phyloP scores from a whole-genome alignment of 352 stramenopile genomes.

The Aphanomyces stellatus region DNA sequence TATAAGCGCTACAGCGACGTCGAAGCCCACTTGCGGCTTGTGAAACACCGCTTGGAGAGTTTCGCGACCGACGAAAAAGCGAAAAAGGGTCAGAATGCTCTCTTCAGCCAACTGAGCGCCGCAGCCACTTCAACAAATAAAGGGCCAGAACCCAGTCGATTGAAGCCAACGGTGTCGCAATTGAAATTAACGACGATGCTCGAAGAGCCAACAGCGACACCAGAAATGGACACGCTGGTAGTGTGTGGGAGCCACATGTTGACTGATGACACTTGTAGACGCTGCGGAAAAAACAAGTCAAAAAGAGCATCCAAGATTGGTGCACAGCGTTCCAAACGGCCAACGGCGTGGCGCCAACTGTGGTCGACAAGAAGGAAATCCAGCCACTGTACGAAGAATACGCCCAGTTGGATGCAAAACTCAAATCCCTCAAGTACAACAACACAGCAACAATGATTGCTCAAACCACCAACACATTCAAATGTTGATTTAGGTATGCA shows the following conservation, averaged over 20 bases:
- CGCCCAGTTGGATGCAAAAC: neutral
- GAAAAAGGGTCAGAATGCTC: neutral
- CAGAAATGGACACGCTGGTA: neutral
- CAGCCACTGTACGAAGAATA: conserved; percentile 15
- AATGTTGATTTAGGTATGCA: neutral
- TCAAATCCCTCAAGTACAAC: conserved; percentile 18
- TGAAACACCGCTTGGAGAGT: conserved; percentile 4
- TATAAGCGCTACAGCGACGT: conserved; percentile 21
- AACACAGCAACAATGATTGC: neutral
- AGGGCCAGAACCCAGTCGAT: neutral
- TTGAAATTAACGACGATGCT: neutral
- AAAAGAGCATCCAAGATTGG: conserved; percentile 18
- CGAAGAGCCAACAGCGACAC: neutral
- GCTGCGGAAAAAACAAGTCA: neutral
- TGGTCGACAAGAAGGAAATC: conserved; percentile 16
- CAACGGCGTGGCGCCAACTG: neutral
- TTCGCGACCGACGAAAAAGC: neutral
- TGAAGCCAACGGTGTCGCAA: neutral
- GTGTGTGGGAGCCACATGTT: too few species aligned
- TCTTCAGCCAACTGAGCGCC: neutral
- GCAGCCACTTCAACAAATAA: neutral
- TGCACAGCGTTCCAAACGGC: conserved; percentile 5
- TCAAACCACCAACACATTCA: neutral
- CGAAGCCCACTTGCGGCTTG: neutral
- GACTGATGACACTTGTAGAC: neutral